A percentile compares a stretch with the other conserved stretches of the same genome.
phyloP scores from a whole-genome alignment of 2,329 filamentous ascomycete species.

The Fusarium mexicanum region DNA sequence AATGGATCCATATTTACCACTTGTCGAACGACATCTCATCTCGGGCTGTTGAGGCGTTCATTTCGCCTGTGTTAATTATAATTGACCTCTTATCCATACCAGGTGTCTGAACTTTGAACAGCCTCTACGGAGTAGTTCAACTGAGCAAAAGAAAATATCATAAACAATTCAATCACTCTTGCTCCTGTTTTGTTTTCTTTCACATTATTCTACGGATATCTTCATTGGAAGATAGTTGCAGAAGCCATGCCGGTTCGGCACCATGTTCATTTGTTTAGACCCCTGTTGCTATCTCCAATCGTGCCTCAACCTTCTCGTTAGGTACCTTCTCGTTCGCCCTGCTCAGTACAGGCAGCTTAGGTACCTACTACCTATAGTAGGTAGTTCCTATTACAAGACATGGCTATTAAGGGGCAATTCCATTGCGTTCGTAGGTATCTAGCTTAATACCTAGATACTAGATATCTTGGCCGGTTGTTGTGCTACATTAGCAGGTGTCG shows the following conservation, averaged over 20 bases:
- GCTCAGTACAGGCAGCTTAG: neutral
- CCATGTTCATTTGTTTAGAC: conserved; percentile 19
- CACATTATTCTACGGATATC: neutral
- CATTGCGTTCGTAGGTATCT: conserved; percentile 1
- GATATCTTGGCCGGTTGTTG: neutral
- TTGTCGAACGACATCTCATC: conserved; percentile 37
- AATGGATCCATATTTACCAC: conserved; percentile 39
- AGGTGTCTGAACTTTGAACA: neutral
- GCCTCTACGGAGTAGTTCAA: neutral
- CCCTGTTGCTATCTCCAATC: conserved; percentile 13
- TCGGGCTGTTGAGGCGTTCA: conserved; percentile 16
- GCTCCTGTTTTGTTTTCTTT: neutral
- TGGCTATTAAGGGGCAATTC: neutral
- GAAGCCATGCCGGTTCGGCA: conserved; percentile 2
- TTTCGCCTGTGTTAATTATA: conserved; percentile 18
- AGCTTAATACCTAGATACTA: neutral
- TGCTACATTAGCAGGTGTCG: neutral
- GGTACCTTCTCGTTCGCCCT: neutral
- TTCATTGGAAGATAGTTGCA: conserved; percentile 1
- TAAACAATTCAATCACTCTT: neutral
- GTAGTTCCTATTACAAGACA: neutral
- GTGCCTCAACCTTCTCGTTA: neutral
- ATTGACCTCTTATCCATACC: neutral
- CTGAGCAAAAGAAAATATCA: neutral
- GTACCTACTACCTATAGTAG: neutral